A percentile compares a stretch with the other conserved stretches of the same genome.
Evolutionary conservation across 2,329 filamentous ascomycete species (phyloP).

Genomic region (Penicillium thymicola): DNA sequence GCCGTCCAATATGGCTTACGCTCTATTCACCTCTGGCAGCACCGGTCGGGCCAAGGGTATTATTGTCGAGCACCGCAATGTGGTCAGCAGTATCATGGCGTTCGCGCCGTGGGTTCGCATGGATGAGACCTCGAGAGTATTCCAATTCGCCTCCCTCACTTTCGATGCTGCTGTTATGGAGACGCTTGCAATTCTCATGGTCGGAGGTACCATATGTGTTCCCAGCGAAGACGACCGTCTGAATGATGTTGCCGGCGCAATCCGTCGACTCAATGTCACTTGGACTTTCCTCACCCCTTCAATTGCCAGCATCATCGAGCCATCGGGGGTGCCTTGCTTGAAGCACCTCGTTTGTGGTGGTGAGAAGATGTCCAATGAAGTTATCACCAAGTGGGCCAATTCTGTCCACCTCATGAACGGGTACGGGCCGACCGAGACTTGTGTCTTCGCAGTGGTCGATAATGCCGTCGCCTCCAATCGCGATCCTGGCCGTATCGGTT

Average conservation of each 20-base stretch:
- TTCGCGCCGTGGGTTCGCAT: conserved; percentile 29
- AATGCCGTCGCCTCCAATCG: conserved; percentile 26
- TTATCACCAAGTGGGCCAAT: conserved; percentile 65
- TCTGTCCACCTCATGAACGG: conserved; percentile 38
- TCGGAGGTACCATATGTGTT: conserved; percentile 49
- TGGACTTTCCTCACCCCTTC: conserved; percentile 48
- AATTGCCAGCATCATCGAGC: conserved; percentile 41
- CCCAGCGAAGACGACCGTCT: conserved; percentile 47
- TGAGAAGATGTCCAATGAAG: conserved; percentile 66
- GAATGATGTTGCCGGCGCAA: conserved; percentile 48
- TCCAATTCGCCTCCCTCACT: conserved; percentile 47
- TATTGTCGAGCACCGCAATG: conserved; percentile 34
- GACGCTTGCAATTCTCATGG: conserved; percentile 37
- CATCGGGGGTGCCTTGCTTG: conserved; percentile 39
- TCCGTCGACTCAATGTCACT: conserved; percentile 50
- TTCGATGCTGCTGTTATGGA: conserved; percentile 46
- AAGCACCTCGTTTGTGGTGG: conserved; percentile 46
- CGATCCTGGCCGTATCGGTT: conserved; percentile 26
- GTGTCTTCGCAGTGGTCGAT: conserved; percentile 32
- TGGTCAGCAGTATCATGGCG: conserved; percentile 32
- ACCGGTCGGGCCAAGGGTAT: conserved; percentile 40
- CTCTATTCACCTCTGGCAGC: conserved; percentile 38
- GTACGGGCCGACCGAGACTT: conserved; percentile 40
- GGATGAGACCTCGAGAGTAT: conserved; percentile 27
- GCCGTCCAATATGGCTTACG: conserved; percentile 33